Percentiles rank a stretch among this genome's conserved stretches.
Evolutionary conservation across 192 early-diverging fungal genomes (phyloP).

Genomic region (Lunasporangiospora selenospora): DNA sequence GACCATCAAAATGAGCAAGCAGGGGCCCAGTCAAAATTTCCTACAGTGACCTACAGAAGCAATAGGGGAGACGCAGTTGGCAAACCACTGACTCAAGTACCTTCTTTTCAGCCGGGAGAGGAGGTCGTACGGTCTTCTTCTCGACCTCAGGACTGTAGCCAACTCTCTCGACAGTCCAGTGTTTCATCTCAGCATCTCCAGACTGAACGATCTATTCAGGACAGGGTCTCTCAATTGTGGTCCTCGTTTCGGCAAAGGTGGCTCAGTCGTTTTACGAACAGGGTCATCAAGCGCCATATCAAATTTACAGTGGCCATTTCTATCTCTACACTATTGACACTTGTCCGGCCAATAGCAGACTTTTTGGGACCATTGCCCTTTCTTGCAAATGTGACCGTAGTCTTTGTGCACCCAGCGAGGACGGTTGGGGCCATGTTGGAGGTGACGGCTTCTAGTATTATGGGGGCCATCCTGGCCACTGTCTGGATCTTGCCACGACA

Average conservation of each 20-base stretch:
- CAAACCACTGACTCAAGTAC: too few species aligned
- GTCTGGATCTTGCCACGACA: conserved; percentile 37
- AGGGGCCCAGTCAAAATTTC: too few species aligned
- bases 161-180: too few species aligned
- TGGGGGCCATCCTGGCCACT: conserved; percentile 42
- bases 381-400: conserved; percentile 22
- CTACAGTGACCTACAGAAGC: too few species aligned
- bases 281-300: conserved; percentile 39
- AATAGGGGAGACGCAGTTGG: too few species aligned
- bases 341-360: conserved; percentile 17
- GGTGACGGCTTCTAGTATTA: conserved; percentile 39
- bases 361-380: conserved; percentile 23
- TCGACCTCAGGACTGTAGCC: too few species aligned
- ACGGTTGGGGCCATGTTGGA: conserved; percentile 54
- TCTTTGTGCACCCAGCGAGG: conserved; percentile 51
- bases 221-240: too few species aligned
- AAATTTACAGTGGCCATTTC: conserved; percentile 40
- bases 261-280: conserved; percentile 28
- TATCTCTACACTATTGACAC: conserved; percentile 24
- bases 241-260: conserved; percentile 20
- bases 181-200: too few species aligned
- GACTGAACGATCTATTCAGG: too few species aligned
- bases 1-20: too few species aligned
- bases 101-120: too few species aligned
- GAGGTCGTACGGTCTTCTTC: too few species aligned